Conservation (phyloP, 176 grass and related monocot genomes). For the Cymbopogon citratus region DNA sequence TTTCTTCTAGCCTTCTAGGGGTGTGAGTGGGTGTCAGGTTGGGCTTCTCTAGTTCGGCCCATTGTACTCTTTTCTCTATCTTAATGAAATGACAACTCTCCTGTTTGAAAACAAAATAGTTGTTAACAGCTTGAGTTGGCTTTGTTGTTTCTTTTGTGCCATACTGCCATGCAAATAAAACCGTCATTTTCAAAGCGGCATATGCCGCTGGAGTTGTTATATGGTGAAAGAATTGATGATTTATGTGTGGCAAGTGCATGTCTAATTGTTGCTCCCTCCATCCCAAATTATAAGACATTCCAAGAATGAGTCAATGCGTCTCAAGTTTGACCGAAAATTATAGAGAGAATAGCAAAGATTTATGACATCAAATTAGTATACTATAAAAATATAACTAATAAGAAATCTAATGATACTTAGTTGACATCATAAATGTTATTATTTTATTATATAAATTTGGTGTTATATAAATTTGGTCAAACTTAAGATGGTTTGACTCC, state of each 20-base stretch:
- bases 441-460: no score
- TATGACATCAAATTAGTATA: no score
- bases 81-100: not conserved
- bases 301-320: no score
- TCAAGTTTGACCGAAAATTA: no score
- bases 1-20: not conserved
- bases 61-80: not conserved
- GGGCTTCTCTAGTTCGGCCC: not conserved
- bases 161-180: constrained; percentile 27
- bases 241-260: constrained; percentile 43
- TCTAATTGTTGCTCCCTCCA: no score
- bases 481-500: no score
- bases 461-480: no score
- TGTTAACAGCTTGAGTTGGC: not conserved
- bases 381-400: no score
- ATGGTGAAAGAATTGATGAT: constrained; percentile 47
- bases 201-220: constrained; percentile 41
- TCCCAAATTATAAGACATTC: no score
- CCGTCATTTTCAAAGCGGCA: constrained; percentile 33
- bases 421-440: no score
- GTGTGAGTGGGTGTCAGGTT: not conserved
- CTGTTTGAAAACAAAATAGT: not conserved
- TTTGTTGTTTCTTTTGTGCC: constrained; percentile 30
- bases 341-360: no score
- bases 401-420: no score